Conservation (phyloP, 306 rosid genomes). For the Corylus heterophylla region DNA sequence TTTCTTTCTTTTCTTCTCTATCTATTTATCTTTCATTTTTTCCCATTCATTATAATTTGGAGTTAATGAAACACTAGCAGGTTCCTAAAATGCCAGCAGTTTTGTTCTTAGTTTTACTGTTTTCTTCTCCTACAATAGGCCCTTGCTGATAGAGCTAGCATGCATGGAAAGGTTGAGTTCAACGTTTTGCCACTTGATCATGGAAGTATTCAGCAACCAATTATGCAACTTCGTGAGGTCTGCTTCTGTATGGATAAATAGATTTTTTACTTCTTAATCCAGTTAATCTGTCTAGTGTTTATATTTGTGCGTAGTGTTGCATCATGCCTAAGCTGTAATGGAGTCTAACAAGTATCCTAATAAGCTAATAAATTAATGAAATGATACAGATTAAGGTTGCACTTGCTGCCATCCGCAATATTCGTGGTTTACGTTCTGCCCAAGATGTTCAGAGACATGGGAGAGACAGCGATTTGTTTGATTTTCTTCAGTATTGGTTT, state of each 20-base stretch:
- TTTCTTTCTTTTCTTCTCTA: background rate
- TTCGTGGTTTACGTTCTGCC: slow-evolving; percentile 72
- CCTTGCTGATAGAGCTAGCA: slow-evolving; percentile 53
- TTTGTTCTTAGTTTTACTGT: slow-evolving; percentile 16
- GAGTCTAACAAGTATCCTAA: slow-evolving; percentile 22
- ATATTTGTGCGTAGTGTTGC: slow-evolving; percentile 24
- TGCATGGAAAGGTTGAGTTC: slow-evolving; percentile 53
- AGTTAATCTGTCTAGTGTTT: background rate
- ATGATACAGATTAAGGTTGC: slow-evolving; percentile 77
- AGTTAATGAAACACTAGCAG: background rate
- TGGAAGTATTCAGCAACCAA: slow-evolving; percentile 76
- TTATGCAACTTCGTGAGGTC: slow-evolving; percentile 85
- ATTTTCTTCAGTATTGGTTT: slow-evolving; percentile 89
- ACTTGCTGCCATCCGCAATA: slow-evolving; percentile 57
- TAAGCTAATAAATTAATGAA: slow-evolving; percentile 22
- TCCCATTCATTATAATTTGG: background rate
- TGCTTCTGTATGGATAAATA: slow-evolving; percentile 26
- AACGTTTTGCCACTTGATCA: slow-evolving; percentile 85
- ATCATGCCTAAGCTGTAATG: slow-evolving; percentile 8
- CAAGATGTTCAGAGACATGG: slow-evolving; percentile 72
- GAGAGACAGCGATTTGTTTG: slow-evolving; percentile 72
- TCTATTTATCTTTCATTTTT: slow-evolving; percentile 22
- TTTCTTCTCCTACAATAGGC: slow-evolving; percentile 45
- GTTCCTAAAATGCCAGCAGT: slow-evolving; percentile 4
- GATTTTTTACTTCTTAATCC: background rate